Evolutionary conservation across 352 stramenopile genomes (phyloP).

Genomic region (Phytophthora uliginosa): DNA sequence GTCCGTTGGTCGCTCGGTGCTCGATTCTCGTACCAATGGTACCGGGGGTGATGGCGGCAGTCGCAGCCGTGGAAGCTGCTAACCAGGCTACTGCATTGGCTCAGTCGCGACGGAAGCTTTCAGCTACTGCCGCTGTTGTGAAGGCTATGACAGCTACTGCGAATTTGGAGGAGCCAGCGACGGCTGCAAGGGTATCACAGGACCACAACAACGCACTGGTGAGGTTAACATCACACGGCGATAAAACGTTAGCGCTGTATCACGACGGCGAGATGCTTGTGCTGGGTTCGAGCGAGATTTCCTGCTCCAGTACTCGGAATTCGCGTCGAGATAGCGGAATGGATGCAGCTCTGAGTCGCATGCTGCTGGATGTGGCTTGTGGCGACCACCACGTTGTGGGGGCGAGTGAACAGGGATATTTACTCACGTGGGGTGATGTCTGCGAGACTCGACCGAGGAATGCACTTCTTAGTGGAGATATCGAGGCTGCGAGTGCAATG

Average conservation of each 20-base stretch:
- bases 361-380: constrained; percentile 70
- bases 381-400: constrained; percentile 68
- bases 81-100: constrained; percentile 34
- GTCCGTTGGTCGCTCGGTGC: constrained; percentile 43
- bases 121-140: constrained; percentile 10
- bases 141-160: constrained; percentile 14
- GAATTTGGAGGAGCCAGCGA: constrained; percentile 21
- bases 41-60: constrained; percentile 29
- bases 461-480: background rate
- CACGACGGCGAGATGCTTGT: constrained; percentile 48
- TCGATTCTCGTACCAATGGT: constrained; percentile 37
- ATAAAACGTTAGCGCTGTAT: constrained; percentile 60
- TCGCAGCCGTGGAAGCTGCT: constrained; percentile 41
- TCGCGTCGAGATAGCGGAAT: constrained; percentile 22
- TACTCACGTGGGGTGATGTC: constrained; percentile 81
- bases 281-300: constrained; percentile 34
- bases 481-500: background rate
- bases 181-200: constrained; percentile 18
- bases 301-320: constrained; percentile 4
- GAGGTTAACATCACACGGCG: constrained; percentile 49
- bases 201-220: constrained; percentile 45
- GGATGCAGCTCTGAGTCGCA: constrained; percentile 55
- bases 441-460: constrained; percentile 46
- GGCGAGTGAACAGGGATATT: constrained; percentile 78
- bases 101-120: constrained; percentile 37